phyloP scores from a whole-genome alignment of 441 rosid genomes.

The Brassica balearica region DNA sequence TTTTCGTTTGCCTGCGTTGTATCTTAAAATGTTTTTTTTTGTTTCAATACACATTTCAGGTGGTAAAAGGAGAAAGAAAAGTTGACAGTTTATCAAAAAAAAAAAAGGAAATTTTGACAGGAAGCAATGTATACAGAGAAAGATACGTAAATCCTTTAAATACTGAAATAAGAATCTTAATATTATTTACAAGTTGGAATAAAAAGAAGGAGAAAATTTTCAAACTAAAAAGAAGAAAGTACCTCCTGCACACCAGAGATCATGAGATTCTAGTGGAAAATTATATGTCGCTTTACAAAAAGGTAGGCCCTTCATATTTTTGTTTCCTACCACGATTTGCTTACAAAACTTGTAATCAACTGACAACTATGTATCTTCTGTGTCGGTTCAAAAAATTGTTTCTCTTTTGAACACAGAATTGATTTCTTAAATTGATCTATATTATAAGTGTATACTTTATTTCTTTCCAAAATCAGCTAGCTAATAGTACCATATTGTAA shows the following conservation, averaged over 20 bases:
- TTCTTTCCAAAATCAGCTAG: background rate
- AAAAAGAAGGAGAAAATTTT: background rate
- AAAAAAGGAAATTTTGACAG: background rate
- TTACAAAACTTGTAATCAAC: background rate
- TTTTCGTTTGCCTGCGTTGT: too few species aligned
- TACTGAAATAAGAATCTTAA: conserved; percentile 27
- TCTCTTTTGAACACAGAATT: background rate
- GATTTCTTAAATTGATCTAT: too few species aligned
- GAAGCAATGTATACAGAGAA: conserved; percentile 9
- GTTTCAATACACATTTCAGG: too few species aligned
- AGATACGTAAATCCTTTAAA: conserved; percentile 12
- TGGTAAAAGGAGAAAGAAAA: too few species aligned
- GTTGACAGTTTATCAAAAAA: too few species aligned
- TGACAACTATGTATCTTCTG: too few species aligned
- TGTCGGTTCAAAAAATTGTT: background rate
- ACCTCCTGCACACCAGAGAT: conserved; percentile 34
- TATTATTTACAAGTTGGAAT: conserved; percentile 19
- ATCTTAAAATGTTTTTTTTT: too few species aligned
- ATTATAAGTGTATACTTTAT: background rate
- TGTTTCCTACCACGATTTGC: background rate
- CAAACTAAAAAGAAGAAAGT: conserved; percentile 32
- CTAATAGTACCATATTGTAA: background rate
- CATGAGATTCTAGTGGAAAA: conserved; percentile 43
- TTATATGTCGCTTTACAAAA: conserved; percentile 37
- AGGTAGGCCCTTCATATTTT: background rate